Evolutionary conservation across 2,329 filamentous ascomycete genomes (phyloP), one percentile per base, ranked within the genome.

Genomic region (Cladosporium cucumerinum): DNA sequence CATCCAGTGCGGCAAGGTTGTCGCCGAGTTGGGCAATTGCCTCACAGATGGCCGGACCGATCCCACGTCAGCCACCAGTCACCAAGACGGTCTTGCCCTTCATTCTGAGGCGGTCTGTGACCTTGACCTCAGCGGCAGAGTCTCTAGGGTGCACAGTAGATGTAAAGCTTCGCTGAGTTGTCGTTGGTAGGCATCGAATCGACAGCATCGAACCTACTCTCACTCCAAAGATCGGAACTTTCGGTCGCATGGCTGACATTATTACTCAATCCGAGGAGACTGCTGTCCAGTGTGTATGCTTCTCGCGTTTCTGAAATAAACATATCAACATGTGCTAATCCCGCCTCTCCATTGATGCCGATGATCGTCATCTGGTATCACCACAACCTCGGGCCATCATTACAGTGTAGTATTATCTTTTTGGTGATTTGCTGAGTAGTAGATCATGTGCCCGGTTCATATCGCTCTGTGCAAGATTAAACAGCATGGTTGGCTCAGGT

Each of bases 1-100:
- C 87, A 28, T 86, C 85, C 18, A 85, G 81, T 14, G 86, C 73
- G 14, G 88, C 87, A 70, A 87, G 85, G 72, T 85, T 83, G 65
- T 70, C 72, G n/a, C 72, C 72, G 12, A 69, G 63, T 51, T 72
- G 69, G 49, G 72, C 71, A 21, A 73, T 68, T 23, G 71, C 72
- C 64, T 72, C 70, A 32, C 67, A 68, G 52, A 72, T 71, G 14
- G 67, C 69, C 57, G 67, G 71, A 12, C 71, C 70, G 43, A 65
- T 63, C 14, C 65, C 65, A 11, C 65, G 55, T n/a, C 61, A 61
- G 5, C 65, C 65, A 10, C 65, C 65, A 18, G 65, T 66, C 16
- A 66, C 61, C 6, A 66, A 26, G 25, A 66, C 48, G 14, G 65
- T 66, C 28, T 64, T 60, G 12, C 57, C 49, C 34, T 64, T 49